phyloP scores from a whole-genome alignment of 768 basidiomycete species.

The Inosperma sp. region DNA sequence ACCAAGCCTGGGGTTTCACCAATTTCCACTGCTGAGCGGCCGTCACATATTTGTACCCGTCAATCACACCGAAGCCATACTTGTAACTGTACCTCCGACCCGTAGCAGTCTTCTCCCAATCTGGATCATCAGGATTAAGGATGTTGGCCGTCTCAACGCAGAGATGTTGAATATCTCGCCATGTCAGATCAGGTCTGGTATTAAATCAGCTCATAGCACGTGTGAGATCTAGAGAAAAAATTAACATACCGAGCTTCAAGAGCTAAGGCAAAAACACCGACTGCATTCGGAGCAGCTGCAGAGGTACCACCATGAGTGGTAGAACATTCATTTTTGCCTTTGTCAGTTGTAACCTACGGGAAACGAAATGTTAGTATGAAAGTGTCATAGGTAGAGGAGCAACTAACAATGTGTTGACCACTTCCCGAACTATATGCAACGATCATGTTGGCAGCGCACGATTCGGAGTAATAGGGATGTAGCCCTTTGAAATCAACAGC shows the following conservation, averaged over 20 bases:
- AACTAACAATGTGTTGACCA: conserved; percentile 85
- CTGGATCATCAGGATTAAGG: conserved; percentile 86
- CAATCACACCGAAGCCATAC: conserved; percentile 89
- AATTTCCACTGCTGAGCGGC: conserved; percentile 77
- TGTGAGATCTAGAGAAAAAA: not conserved
- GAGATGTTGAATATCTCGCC: conserved; percentile 94
- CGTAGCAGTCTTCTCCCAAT: conserved; percentile 81
- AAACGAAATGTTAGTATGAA: conserved; percentile 13
- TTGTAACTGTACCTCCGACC: conserved; percentile 78
- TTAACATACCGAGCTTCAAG: conserved; percentile 69
- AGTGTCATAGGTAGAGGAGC: conserved; percentile 2
- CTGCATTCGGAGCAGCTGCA: conserved; percentile 95
- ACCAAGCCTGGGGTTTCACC: conserved; percentile 94
- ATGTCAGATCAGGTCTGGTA: conserved; percentile 83
- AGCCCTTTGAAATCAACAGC: conserved; percentile 90
- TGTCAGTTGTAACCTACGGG: conserved; percentile 86
- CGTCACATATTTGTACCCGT: conserved; percentile 77
- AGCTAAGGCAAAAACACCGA: conserved; percentile 88
- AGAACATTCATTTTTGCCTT: conserved; percentile 79
- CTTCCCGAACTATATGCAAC: conserved; percentile 95
- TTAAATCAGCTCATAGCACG: conserved; percentile 8
- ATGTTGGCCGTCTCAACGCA: conserved; percentile 69
- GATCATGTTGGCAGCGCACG: conserved; percentile 96
- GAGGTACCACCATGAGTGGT: conserved; percentile 91
- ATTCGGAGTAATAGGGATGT: conserved; percentile 95